Evolutionary conservation across 1,284 basidiomycete species (phyloP).

Genomic region (Apiotrichum siamense): DNA sequence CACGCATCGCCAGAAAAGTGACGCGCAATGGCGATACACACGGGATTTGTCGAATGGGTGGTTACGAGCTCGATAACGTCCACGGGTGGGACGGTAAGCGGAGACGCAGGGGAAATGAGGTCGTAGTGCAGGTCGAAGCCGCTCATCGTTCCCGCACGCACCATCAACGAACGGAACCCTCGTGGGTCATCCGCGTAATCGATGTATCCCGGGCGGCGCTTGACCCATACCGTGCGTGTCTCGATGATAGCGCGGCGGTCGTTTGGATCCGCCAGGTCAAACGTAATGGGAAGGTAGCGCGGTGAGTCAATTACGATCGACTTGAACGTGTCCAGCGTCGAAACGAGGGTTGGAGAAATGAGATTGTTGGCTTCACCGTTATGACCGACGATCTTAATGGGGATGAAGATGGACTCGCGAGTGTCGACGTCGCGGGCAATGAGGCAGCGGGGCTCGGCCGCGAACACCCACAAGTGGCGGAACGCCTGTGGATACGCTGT

Average conservation of each 20-base stretch:
- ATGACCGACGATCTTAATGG: slow-evolving; percentile 69
- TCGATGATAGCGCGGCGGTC: slow-evolving; percentile 65
- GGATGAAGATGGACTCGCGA: slow-evolving; percentile 79
- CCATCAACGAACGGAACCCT: slow-evolving; percentile 82
- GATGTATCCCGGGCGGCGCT: slow-evolving; percentile 83
- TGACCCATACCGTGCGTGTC: slow-evolving; percentile 80
- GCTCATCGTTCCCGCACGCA: slow-evolving; percentile 68
- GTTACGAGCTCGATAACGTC: slow-evolving; percentile 74
- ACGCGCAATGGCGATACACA: slow-evolving; percentile 69
- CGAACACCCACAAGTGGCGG: slow-evolving; percentile 91
- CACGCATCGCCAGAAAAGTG: slow-evolving; percentile 58
- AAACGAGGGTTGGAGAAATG: slow-evolving; percentile 85
- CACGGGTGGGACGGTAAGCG: slow-evolving; percentile 57
- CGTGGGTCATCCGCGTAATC: slow-evolving; percentile 89
- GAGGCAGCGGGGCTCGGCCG: slow-evolving; percentile 87
- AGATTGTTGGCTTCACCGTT: slow-evolving; percentile 51
- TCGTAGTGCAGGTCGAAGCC: slow-evolving; percentile 67
- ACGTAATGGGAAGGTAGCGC: slow-evolving; percentile 85
- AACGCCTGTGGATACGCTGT: slow-evolving; percentile 86
- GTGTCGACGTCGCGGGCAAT: slow-evolving; percentile 87
- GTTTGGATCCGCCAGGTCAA: slow-evolving; percentile 64
- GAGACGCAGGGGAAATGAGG: slow-evolving; percentile 62
- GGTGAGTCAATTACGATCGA: slow-evolving; percentile 82
- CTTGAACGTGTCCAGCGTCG: slow-evolving; percentile 70
- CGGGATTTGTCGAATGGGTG: slow-evolving; percentile 70